Conservation (phyloP, 768 basidiomycete genomes). For the Auricularia sp. region DNA sequence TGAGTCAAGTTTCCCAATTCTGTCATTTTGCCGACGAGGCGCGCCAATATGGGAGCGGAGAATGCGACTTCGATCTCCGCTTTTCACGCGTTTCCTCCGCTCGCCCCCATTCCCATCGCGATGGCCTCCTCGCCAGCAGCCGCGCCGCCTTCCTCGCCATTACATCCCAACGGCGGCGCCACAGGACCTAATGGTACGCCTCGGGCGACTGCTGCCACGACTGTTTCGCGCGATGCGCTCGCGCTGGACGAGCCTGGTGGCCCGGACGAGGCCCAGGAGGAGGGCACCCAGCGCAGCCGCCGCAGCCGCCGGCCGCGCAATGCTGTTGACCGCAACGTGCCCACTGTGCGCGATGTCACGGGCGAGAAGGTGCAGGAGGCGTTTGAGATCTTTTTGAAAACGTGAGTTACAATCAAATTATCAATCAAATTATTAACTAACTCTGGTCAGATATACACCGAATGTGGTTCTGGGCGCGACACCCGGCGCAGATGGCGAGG, state of each 20-base stretch:
- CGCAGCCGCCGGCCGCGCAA: constrained; percentile 30
- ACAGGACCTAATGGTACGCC: not conserved
- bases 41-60: not conserved
- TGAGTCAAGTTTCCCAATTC: no score
- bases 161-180: not conserved
- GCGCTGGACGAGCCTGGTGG: constrained; percentile 31
- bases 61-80: not conserved
- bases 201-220: not conserved
- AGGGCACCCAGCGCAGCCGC: constrained; percentile 31
- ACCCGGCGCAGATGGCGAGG: constrained; percentile 59
- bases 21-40: not conserved
- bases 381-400: constrained; percentile 85
- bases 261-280: constrained; percentile 15
- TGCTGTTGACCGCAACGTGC: constrained; percentile 54
- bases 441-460: constrained; percentile 62
- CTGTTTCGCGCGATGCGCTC: constrained; percentile 17
- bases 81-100: not conserved
- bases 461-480: constrained; percentile 70
- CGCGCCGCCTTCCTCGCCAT: not conserved
- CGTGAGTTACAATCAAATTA: constrained; percentile 39
- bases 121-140: not conserved
- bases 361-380: constrained; percentile 91
- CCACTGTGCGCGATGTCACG: constrained; percentile 85
- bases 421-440: not conserved
- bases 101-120: not conserved